These are phyloP conservation scores for Psilocybe cyanescens DNA, from an alignment of 768 basidiomycete genomes.

Conservation along the genomic window DNA sequence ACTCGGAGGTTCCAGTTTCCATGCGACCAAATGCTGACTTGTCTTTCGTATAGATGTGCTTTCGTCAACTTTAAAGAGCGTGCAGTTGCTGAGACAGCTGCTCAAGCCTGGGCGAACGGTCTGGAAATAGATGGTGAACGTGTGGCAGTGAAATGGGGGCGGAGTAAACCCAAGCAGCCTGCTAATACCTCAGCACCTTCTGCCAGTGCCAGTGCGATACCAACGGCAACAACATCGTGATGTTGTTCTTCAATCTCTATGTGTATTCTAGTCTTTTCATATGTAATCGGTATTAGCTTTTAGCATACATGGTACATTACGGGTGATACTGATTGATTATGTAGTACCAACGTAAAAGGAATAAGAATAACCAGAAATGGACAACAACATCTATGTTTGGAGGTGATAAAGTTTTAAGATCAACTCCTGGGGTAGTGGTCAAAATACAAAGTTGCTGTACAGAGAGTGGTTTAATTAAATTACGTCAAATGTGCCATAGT, in stretches of 20 bases:
- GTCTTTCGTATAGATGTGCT: slow-evolving; percentile 65
- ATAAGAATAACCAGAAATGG: background rate
- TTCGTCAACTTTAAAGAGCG: slow-evolving; percentile 94
- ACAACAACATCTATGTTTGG: background rate
- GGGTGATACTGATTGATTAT: too few species aligned
- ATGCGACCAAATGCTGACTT: background rate
- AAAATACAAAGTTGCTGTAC: background rate
- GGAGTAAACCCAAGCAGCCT: slow-evolving; percentile 58
- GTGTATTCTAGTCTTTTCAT: slow-evolving; percentile 7
- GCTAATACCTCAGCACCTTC: slow-evolving; percentile 23
- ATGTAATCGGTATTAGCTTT: background rate
- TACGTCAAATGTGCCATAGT: too few species aligned
- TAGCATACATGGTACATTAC: background rate
- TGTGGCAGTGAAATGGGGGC: slow-evolving; percentile 86
- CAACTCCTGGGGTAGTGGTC: too few species aligned
- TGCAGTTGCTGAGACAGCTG: slow-evolving; percentile 82
- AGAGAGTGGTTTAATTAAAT: background rate
- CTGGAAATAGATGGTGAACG: slow-evolving; percentile 82
- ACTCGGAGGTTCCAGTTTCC: background rate
- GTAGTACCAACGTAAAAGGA: background rate
- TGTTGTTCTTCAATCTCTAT: background rate
- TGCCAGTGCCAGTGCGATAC: slow-evolving; percentile 16
- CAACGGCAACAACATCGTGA: slow-evolving; percentile 23
- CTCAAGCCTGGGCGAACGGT: slow-evolving; percentile 89
- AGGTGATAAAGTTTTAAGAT: too few species aligned